phyloP scores from a whole-genome alignment of 495 filamentous ascomycete genomes.

The Aspergillus indologenus region DNA sequence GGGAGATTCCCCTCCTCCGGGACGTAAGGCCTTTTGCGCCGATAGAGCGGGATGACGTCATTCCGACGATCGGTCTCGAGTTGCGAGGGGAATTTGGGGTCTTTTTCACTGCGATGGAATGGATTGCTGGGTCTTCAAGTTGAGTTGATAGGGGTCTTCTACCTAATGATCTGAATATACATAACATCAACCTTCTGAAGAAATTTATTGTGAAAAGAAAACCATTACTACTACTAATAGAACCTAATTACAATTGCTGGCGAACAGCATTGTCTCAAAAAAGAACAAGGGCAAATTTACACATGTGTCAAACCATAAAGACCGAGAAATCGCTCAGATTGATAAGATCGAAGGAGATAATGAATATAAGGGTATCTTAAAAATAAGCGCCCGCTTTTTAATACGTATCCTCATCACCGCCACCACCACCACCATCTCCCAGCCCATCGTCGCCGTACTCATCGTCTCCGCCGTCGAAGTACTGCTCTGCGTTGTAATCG shows the following conservation, averaged over 20 bases:
- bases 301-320: slow-evolving; percentile 10
- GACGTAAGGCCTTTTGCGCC: slow-evolving; percentile 4
- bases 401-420: slow-evolving; percentile 50
- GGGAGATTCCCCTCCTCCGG: not conserved
- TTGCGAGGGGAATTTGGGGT: not conserved
- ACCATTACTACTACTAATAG: no score
- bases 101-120: not conserved
- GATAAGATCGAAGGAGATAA: slow-evolving; percentile 13
- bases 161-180: no score
- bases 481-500: slow-evolving; percentile 63
- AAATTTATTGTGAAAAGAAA: no score
- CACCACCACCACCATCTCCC: slow-evolving; percentile 47
- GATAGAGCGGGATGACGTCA: slow-evolving; percentile 25
- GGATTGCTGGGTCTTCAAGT: no score
- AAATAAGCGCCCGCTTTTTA: slow-evolving; percentile 22
- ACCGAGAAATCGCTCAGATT: slow-evolving; percentile 7
- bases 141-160: no score
- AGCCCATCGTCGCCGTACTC: slow-evolving; percentile 52
- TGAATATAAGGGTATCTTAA: slow-evolving; percentile 36
- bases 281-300: no score
- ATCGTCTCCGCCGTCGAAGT: slow-evolving; percentile 62
- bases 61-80: slow-evolving; percentile 8
- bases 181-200: no score
- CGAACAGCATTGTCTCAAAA: no score
- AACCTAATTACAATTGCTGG: no score